Percentiles rank a stretch among this genome's conserved stretches.
Evolutionary conservation across 1,284 basidiomycete species (phyloP).

Genomic region (Trichosporon sp.): DNA sequence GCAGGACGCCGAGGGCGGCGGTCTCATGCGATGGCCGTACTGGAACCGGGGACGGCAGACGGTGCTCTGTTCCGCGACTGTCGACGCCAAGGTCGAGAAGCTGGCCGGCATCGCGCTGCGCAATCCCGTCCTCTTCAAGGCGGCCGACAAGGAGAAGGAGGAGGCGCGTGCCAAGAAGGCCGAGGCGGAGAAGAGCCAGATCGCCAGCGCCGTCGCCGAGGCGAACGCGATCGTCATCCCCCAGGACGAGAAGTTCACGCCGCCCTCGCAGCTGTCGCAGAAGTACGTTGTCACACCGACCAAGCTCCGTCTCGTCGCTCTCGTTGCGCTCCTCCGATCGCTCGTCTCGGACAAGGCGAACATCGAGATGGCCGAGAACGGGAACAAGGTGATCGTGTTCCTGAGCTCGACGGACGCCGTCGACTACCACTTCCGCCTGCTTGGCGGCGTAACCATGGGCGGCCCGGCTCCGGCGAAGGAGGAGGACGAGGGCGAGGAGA

Average conservation of each 20-base stretch:
- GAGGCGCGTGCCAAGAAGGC: slow-evolving; percentile 16
- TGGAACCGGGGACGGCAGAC: slow-evolving; percentile 73
- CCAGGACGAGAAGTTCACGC: slow-evolving; percentile 65
- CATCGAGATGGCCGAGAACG: slow-evolving; percentile 22
- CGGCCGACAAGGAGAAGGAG: slow-evolving; percentile 14
- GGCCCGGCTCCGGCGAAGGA: slow-evolving; percentile 37
- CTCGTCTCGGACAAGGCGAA: slow-evolving; percentile 56
- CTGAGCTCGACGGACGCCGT: slow-evolving; percentile 95
- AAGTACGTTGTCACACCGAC: slow-evolving; percentile 88
- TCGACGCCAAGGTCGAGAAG: slow-evolving; percentile 89
- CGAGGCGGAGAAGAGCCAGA: slow-evolving; percentile 12
- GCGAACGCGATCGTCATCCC: slow-evolving; percentile 27
- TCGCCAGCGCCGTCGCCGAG: slow-evolving; percentile 19
- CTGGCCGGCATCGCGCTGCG: slow-evolving; percentile 76
- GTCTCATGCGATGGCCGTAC: slow-evolving; percentile 53
- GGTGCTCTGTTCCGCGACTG: slow-evolving; percentile 93
- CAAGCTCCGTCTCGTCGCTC: slow-evolving; percentile 85
- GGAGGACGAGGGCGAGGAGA: slow-evolving; percentile 36
- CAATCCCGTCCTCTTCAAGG: slow-evolving; percentile 52
- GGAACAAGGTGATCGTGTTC: slow-evolving; percentile 78
- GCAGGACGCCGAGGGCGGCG: slow-evolving; percentile 57
- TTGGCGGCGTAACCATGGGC: slow-evolving; percentile 73
- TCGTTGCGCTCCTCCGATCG: slow-evolving; percentile 76
- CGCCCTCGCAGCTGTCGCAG: slow-evolving; percentile 91
- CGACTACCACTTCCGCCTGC: slow-evolving; percentile 91